Conservation (phyloP, 345 rosid species). For the Rhodamnia argentea region DNA sequence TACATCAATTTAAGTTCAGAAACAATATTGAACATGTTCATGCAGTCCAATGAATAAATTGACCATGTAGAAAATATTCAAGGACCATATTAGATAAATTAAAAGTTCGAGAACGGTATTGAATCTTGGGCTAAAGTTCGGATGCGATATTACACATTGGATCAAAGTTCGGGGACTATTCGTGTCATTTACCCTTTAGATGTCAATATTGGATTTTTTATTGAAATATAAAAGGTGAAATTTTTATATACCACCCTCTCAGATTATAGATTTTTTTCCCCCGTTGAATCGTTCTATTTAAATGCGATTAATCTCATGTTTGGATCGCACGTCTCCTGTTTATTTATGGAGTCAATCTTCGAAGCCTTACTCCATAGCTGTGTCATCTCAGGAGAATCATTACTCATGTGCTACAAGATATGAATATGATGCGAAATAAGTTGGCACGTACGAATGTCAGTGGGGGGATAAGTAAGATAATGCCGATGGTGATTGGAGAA, state of each 20-base stretch:
- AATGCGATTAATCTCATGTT: not conserved
- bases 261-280: not conserved
- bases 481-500: not conserved
- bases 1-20: no score
- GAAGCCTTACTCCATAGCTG: not conserved
- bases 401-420: not conserved
- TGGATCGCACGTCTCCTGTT: not conserved
- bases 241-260: not conserved
- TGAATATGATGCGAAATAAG: not conserved
- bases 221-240: not conserved
- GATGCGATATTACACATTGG: no score
- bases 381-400: not conserved
- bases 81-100: no score
- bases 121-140: no score
- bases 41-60: no score
- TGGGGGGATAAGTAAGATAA: not conserved
- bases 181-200: not conserved
- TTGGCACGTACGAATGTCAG: not conserved
- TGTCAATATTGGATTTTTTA: not conserved
- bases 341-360: not conserved
- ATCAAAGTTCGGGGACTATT: no score
- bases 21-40: no score
- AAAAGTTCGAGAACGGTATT: no score
- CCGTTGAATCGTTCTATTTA: not conserved
- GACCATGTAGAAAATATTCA: no score